Conservation (phyloP, 805 yeast genomes). For the Ogataea neopini region DNA sequence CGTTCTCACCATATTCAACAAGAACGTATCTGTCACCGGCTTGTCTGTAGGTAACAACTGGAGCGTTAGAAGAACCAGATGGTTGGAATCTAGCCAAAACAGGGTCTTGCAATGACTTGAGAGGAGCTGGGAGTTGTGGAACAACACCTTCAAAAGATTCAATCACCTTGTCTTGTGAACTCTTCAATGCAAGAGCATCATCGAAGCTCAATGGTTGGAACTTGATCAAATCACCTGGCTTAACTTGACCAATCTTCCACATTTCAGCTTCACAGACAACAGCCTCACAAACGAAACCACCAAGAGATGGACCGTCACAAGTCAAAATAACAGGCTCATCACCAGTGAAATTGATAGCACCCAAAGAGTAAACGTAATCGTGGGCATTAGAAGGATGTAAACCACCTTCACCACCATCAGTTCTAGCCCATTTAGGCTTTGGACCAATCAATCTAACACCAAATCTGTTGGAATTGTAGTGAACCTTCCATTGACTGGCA, state of each 20-base stretch:
- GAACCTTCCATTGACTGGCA: conserved; percentile 83
- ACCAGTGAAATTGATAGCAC: conserved; percentile 97
- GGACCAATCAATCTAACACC: conserved; percentile 96
- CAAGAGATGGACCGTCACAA: conserved; percentile 96
- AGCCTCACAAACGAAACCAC: conserved; percentile 96
- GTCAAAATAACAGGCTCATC: conserved; percentile 97
- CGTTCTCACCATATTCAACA: conserved; percentile 90
- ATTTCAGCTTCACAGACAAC: conserved; percentile 94
- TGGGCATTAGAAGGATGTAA: conserved; percentile 98
- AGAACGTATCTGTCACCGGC: conserved; percentile 95
- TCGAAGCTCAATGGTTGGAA: conserved; percentile 77
- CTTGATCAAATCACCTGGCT: conserved; percentile 85
- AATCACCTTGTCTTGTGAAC: conserved; percentile 57
- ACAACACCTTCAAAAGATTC: conserved; percentile 44
- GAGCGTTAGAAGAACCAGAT: conserved; percentile 48
- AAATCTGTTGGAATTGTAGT: conserved; percentile 94
- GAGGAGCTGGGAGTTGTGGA: conserved; percentile 32
- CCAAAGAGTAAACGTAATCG: conserved; percentile 93
- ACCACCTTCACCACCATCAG: conserved; percentile 97
- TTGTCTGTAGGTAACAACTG: conserved; percentile 84
- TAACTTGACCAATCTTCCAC: conserved; percentile 98
- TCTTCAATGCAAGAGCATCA: conserved; percentile 65
- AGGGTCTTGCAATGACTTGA: conserved; percentile 65
- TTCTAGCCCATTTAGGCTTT: conserved; percentile 94
- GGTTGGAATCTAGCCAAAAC: conserved; percentile 55